Percentiles rank a stretch among this genome's conserved stretches.
phyloP scores from a whole-genome alignment of 495 filamentous ascomycete species.

The Parachaetomium inaequale region DNA sequence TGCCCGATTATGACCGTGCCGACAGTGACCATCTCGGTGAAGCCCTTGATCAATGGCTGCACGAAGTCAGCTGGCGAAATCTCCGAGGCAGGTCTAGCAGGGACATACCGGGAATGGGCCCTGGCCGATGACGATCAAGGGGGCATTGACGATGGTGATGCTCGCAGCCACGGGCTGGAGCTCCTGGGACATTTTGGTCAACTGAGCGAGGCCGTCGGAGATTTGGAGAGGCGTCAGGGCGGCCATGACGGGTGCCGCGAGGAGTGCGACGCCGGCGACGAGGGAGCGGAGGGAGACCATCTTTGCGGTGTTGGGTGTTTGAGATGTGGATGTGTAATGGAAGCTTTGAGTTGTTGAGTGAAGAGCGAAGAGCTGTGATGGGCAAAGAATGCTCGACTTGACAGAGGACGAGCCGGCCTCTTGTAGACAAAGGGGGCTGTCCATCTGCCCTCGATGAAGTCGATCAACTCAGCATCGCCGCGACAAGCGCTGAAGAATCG shows the following conservation, averaged over 20 bases:
- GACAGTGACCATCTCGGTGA: neutral
- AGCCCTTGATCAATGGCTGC: neutral
- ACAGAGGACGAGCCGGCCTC: neutral
- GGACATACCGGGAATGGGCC: constrained; percentile 29
- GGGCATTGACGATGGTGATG: constrained; percentile 29
- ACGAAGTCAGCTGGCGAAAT: too few relatives aligned
- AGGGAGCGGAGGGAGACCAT: constrained; percentile 21
- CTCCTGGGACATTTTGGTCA: constrained; percentile 26
- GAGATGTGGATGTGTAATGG: neutral
- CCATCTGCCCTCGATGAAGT: too few relatives aligned
- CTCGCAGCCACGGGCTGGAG: constrained; percentile 28
- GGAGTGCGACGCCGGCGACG: constrained; percentile 8
- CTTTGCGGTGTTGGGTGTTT: too few relatives aligned
- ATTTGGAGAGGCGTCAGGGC: constrained; percentile 23
- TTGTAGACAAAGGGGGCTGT: neutral
- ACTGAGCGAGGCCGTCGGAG: constrained; percentile 20
- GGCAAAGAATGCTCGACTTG: neutral
- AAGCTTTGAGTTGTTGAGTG: neutral
- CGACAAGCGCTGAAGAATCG: too few relatives aligned
- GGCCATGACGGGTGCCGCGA: constrained; percentile 15
- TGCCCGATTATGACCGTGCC: neutral
- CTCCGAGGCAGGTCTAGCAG: too few relatives aligned
- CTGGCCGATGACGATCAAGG: constrained; percentile 26
- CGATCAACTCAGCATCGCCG: too few relatives aligned
- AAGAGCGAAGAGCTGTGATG: neutral